phyloP scores from a whole-genome alignment of 2,329 filamentous ascomycete species.

The Pseudogymnoascus sp. region DNA sequence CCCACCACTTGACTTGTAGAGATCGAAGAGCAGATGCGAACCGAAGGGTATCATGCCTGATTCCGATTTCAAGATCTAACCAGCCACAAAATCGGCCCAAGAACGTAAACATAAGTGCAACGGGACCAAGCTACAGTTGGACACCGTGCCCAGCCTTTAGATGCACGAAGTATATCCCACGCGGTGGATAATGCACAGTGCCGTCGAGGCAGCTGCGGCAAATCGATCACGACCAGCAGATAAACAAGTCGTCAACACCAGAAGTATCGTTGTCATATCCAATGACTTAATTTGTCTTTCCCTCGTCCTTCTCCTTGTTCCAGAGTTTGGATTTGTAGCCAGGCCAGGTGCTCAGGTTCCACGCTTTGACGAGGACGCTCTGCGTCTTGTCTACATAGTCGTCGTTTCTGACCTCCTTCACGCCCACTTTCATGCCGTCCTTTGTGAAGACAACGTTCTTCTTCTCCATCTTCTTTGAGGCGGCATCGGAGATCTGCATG shows the following conservation, averaged over 20 bases:
- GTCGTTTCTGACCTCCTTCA: slow-evolving; percentile 61
- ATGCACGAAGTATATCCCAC: not conserved
- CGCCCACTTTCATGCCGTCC: slow-evolving; percentile 63
- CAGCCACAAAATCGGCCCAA: slow-evolving; percentile 5
- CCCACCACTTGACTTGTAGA: not conserved
- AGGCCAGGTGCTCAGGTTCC: slow-evolving; percentile 43
- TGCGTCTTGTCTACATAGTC: slow-evolving; percentile 68
- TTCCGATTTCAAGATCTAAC: not conserved
- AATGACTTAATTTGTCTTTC: slow-evolving; percentile 24
- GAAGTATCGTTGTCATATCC: not conserved
- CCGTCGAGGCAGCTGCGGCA: not conserved
- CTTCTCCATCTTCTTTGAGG: slow-evolving; percentile 62
- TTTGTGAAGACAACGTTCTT: slow-evolving; percentile 70
- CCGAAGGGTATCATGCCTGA: not conserved
- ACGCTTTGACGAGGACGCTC: slow-evolving; percentile 57
- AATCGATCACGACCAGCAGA: not conserved
- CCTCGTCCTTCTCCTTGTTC: slow-evolving; percentile 26
- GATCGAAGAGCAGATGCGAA: not conserved
- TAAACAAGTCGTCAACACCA: not conserved
- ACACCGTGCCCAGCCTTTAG: not conserved
- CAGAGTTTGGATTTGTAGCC: slow-evolving; percentile 31
- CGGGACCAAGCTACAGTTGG: not conserved
- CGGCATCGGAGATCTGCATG: slow-evolving; percentile 56
- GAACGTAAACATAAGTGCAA: not conserved
- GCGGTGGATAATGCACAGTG: not conserved